phyloP scores from a whole-genome alignment of 257 asterid species.

The Petunia secreta region DNA sequence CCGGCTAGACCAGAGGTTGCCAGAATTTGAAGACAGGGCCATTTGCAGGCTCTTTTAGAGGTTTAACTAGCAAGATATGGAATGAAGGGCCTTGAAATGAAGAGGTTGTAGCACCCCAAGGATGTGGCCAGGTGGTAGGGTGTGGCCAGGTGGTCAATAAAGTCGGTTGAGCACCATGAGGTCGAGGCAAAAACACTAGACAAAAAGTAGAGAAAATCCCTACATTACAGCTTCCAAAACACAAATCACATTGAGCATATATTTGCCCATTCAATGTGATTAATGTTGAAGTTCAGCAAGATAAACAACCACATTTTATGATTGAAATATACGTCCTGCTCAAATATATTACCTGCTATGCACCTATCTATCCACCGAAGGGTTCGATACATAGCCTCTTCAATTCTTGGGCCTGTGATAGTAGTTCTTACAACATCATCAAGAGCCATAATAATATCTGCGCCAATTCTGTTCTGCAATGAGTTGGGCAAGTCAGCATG shows the following conservation, averaged over 20 bases:
- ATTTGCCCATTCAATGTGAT: not conserved
- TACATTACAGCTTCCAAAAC: not conserved
- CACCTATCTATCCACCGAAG: constrained; percentile 99
- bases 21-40: not conserved
- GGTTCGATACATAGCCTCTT: constrained; percentile 98
- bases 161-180: no score
- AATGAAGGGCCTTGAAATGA: not conserved
- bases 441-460: constrained; percentile 99
- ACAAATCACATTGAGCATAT: not conserved
- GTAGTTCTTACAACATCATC: constrained; percentile 99
- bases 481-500: constrained; percentile 32
- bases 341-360: constrained; percentile 65
- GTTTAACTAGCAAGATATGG: not conserved
- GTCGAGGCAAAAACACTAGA: not conserved
- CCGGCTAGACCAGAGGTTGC: not conserved
- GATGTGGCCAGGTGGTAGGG: no score
- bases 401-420: constrained; percentile 91
- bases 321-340: not conserved
- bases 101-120: not conserved
- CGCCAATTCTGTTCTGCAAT: constrained; percentile 94
- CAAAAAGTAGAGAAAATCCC: not conserved
- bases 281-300: constrained; percentile 17
- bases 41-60: not conserved
- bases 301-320: not conserved
- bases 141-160: no score